phyloP scores from a whole-genome alignment of 2,329 filamentous ascomycete species.

The Fusarium tuaranense region DNA sequence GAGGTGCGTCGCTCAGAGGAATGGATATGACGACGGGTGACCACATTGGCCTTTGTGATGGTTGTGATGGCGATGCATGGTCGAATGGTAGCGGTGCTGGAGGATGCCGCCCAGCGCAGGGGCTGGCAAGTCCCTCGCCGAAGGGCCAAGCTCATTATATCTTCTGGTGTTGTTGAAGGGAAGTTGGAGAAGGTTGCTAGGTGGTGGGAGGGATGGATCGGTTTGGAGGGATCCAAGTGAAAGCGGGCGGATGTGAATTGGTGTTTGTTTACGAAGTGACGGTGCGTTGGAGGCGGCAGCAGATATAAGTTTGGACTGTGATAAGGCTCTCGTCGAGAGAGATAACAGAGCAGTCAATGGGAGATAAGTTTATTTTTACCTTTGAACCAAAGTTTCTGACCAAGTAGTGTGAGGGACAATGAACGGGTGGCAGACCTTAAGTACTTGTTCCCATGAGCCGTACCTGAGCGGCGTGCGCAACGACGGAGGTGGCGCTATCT shows the following conservation, averaged over 20 bases:
- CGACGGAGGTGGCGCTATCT: constrained; percentile 38
- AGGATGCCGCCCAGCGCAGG: constrained; percentile 40
- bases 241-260: constrained; percentile 11
- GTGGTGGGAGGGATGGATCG: constrained; percentile 21
- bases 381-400: neutral
- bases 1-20: constrained; percentile 52
- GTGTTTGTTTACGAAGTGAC: constrained; percentile 24
- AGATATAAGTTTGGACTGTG: neutral
- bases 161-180: constrained; percentile 13
- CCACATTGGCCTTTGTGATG: constrained; percentile 28
- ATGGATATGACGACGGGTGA: constrained; percentile 49
- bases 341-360: constrained; percentile 22
- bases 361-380: constrained; percentile 36
- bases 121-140: constrained; percentile 43
- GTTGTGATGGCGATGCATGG: constrained; percentile 38
- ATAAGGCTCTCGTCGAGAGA: neutral
- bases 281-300: neutral
- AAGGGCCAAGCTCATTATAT: constrained; percentile 44
- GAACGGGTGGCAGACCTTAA: constrained; percentile 35
- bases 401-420: neutral
- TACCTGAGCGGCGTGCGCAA: constrained; percentile 25
- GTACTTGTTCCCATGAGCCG: constrained; percentile 24
- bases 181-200: constrained; percentile 8
- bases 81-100: constrained; percentile 27
- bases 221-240: constrained; percentile 36